A percentile compares a stretch with the other conserved stretches of the same genome.
phyloP scores from a whole-genome alignment of 306 rosid genomes.

The Prunus persica region DNA sequence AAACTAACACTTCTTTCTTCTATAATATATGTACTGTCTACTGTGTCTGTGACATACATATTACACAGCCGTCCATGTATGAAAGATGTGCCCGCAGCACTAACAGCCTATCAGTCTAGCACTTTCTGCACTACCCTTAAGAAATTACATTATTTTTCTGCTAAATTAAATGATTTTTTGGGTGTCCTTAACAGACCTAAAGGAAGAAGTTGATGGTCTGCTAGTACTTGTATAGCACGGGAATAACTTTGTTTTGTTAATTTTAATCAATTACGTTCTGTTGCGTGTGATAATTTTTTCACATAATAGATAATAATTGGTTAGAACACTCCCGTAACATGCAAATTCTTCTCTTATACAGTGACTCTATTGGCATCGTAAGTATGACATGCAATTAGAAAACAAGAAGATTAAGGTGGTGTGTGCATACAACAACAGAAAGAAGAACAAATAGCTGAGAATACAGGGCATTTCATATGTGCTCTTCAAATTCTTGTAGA shows the following conservation, averaged over 20 bases:
- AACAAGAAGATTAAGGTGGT: background rate
- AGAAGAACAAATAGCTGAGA: background rate
- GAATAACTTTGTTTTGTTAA: too few relatives aligned
- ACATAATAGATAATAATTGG: rapidly evolving
- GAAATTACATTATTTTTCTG: too few relatives aligned
- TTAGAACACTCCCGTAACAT: too few relatives aligned
- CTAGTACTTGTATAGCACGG: too few relatives aligned
- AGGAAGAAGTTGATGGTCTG: background rate
- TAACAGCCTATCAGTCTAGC: background rate
- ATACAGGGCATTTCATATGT: slow-evolving; percentile 15
- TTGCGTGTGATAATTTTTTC: rapidly evolving
- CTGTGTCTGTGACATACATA: background rate
- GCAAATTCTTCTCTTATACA: too few relatives aligned
- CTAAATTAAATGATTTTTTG: background rate
- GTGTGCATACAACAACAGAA: background rate
- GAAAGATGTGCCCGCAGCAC: background rate
- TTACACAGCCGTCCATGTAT: background rate
- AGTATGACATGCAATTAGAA: background rate
- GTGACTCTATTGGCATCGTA: background rate
- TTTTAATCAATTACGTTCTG: rapidly evolving
- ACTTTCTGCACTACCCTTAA: too few relatives aligned
- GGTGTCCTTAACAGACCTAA: background rate
- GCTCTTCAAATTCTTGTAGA: slow-evolving; percentile 15
- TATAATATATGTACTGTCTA: background rate
- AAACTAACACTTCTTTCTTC: background rate